phyloP scores from a whole-genome alignment of 2,329 filamentous ascomycete species.

The Talaromyces sp. region DNA sequence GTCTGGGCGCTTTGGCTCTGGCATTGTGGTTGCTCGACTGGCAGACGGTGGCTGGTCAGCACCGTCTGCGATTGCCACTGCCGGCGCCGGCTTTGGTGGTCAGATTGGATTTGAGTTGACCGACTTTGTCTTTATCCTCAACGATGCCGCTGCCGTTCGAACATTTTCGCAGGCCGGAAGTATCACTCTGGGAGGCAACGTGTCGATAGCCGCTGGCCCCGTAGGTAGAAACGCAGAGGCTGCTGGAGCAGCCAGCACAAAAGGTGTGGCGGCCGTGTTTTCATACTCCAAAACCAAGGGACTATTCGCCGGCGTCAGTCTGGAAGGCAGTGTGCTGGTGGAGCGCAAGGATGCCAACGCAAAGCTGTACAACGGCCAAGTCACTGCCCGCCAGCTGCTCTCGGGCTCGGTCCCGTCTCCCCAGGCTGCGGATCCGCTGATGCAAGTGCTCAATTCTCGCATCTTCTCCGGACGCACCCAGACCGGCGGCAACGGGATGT shows the following conservation, averaged over 20 bases:
- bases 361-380: conserved; percentile 81
- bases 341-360: conserved; percentile 96
- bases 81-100: conserved; percentile 46
- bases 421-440: conserved; percentile 74
- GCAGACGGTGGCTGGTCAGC: conserved; percentile 47
- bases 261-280: conserved; percentile 86
- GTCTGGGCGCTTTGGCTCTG: conserved; percentile 47
- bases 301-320: conserved; percentile 87
- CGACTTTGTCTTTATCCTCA: conserved; percentile 93
- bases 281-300: conserved; percentile 98
- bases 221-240: conserved; percentile 94
- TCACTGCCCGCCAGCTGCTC: conserved; percentile 77
- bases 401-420: conserved; percentile 73
- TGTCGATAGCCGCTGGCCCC: conserved; percentile 89
- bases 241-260: conserved; percentile 85
- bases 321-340: conserved; percentile 89
- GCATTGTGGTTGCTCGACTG: conserved; percentile 45
- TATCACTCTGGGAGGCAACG: conserved; percentile 90
- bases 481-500: conserved; percentile 61
- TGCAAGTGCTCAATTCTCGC: conserved; percentile 78
- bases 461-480: conserved; percentile 66
- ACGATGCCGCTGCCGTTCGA: conserved; percentile 81
- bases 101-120: conserved; percentile 50
- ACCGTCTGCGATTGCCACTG: conserved; percentile 45
- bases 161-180: conserved; percentile 91